Conservation (phyloP, 805 yeast genomes). For the baker's yeast (Saccharomyces cerevisiae) region DNA sequence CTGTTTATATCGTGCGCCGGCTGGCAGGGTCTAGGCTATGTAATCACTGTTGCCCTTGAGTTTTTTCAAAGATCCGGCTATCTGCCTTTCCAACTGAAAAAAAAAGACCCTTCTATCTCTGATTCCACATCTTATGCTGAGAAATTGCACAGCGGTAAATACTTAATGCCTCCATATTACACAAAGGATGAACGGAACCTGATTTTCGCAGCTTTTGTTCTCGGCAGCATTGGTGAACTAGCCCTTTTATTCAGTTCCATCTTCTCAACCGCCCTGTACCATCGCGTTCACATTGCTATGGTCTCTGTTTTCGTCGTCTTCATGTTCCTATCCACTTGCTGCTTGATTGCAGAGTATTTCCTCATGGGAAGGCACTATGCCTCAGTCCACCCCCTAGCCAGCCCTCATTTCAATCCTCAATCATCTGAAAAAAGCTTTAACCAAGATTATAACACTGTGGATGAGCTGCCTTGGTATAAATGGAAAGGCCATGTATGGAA, state of each 20-base stretch:
- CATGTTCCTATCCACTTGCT: conserved; percentile 45
- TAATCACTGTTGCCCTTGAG: conserved; percentile 56
- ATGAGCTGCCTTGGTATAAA: conserved; percentile 26
- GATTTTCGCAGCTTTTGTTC: conserved; percentile 34
- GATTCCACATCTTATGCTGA: conserved; percentile 9
- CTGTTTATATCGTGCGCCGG: conserved; percentile 73
- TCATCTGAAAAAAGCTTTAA: conserved; percentile 12
- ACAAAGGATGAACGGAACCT: conserved; percentile 33
- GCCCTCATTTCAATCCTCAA: conserved; percentile 5
- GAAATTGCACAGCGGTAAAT: conserved; percentile 12
- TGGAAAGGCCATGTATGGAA: conserved; percentile 33
- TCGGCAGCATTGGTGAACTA: conserved; percentile 53
- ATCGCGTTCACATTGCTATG: conserved; percentile 53
- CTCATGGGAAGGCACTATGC: conserved; percentile 40
- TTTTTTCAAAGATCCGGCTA: conserved; percentile 48
- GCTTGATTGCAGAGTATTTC: conserved; percentile 38
- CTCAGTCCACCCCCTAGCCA: conserved; percentile 30
- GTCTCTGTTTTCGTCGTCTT: conserved; percentile 65
- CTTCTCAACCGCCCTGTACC: conserved; percentile 55
- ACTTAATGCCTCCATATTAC: conserved; percentile 34
- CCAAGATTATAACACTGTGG: not conserved
- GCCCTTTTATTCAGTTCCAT: conserved; percentile 70
- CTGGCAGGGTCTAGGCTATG: conserved; percentile 67
- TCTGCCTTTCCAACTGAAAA: conserved; percentile 27
- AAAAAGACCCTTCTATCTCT: conserved; percentile 1